Evolutionary conservation across 2,329 filamentous ascomycete species (phyloP), one percentile per base, ranked within the genome.

Genomic region (Aaosphaeria arxii): DNA sequence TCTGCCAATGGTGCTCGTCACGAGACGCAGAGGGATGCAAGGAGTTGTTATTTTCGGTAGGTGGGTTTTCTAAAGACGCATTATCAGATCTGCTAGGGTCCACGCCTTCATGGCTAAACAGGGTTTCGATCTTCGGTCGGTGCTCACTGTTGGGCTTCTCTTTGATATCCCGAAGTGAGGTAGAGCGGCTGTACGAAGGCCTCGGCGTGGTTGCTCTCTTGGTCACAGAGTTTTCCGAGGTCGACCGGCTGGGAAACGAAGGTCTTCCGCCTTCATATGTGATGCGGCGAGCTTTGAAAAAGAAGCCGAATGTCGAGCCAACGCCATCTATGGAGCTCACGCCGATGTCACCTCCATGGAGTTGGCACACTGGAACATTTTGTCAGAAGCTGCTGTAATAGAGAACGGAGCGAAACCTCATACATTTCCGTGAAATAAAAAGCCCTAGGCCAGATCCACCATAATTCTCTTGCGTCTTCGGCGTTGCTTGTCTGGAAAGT

Each of bases 391-490:
- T 13, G 33, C 33, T 2, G 33, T 3, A 36, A 3, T 35, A 5
- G 6, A 3, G 17, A 24, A 24, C 3, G 17, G 3, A 24, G 17
- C 17, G 3, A 4, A 1, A 29, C 30, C 11, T 48, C 62, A 44
- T 55, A 68, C 66, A 45, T 58, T 70, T 70, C 29, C 67, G 64
- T 9, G 65, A 68, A 41, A 71, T 71, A 51, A 69, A 69, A 1
- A 70, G 57, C 2, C 69, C 69, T 1, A 71, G 55, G 0, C 69
- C 69, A n/a, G 64, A 69, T 5, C 69, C 69, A 4, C 74, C 74
- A 38, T 76, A 76, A 4, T 64, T 69, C 32, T 70, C 67, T 29
- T 71, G 69, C 6, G 69, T 71, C 41, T 70, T 70, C 1, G 69
- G 69, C 4, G 67, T 69, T 11, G 69, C 69, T 58, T 66, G 67